These are phyloP conservation scores for Pholiota adiposa DNA, from an alignment of 1,284 basidiomycete species.

Conservation along the genomic window DNA sequence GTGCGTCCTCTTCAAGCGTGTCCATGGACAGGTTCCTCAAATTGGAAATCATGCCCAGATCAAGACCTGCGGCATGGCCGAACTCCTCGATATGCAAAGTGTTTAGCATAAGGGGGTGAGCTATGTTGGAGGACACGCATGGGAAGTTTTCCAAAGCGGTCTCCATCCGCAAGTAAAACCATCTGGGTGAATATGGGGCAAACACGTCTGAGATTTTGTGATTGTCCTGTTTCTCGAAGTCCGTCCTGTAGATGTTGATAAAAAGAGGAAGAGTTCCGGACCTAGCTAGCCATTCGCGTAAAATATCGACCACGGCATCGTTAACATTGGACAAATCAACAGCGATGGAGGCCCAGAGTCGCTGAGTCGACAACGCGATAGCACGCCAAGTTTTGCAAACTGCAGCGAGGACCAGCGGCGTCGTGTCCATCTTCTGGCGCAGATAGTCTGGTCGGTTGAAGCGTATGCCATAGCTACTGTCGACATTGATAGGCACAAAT, in stretches of 20 bases:
- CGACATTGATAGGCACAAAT: not conserved
- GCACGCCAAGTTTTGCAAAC: constrained; percentile 14
- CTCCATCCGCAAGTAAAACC: not conserved
- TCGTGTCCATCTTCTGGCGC: not conserved
- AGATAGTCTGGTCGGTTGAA: not conserved
- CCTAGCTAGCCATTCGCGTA: not conserved
- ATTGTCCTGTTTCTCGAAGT: not conserved
- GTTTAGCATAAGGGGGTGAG: not conserved
- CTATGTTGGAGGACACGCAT: not conserved
- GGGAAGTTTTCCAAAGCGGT: not conserved
- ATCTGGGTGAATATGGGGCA: not conserved
- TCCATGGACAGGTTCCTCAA: not conserved
- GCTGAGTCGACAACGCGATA: constrained; percentile 14
- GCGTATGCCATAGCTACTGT: not conserved
- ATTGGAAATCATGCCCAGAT: not conserved
- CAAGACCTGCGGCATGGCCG: not conserved
- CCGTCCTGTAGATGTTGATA: not conserved
- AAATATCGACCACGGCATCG: not conserved
- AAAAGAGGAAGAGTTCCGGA: not conserved
- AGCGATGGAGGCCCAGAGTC: constrained; percentile 12
- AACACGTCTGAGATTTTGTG: not conserved
- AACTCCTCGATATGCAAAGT: not conserved
- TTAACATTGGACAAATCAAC: not conserved
- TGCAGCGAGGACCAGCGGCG: constrained; percentile 11
- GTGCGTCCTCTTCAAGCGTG: not conserved